Percentiles rank a stretch among this genome's conserved stretches.
phyloP scores from a whole-genome alignment of 352 stramenopile species.

The Globisporangium lucens region DNA sequence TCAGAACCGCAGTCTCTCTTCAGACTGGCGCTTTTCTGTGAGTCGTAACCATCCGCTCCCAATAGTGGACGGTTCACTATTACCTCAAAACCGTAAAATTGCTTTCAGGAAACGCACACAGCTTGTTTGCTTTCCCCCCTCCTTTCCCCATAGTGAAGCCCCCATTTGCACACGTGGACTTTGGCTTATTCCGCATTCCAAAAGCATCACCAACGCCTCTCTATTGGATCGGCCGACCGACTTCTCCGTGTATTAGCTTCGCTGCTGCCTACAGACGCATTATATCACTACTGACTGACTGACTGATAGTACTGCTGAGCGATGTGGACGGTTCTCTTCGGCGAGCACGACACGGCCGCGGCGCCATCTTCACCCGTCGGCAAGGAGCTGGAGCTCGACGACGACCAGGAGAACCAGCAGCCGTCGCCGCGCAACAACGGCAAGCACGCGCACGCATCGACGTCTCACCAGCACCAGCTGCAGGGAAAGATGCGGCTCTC shows the following conservation, averaged over 20 bases:
- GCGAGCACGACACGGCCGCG: slow-evolving; percentile 36
- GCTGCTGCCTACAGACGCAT: background rate
- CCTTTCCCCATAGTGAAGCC: background rate
- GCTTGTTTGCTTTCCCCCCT: background rate
- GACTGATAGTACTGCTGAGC: background rate
- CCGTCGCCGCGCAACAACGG: slow-evolving; percentile 9
- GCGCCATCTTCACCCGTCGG: slow-evolving; percentile 11
- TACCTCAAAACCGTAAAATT: background rate
- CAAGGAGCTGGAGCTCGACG: slow-evolving; percentile 14
- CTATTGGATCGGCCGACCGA: background rate
- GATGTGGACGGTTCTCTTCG: slow-evolving; percentile 69
- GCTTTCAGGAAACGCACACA: background rate
- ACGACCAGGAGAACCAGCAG: slow-evolving; percentile 20
- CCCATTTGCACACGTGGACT: background rate
- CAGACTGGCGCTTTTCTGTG: slow-evolving; percentile 1
- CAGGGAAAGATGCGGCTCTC: slow-evolving; percentile 17
- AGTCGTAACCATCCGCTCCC: background rate
- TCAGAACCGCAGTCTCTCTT: background rate
- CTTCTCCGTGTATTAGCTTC: background rate
- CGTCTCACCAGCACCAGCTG: background rate
- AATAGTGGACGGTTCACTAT: slow-evolving; percentile 1
- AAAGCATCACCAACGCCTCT: background rate
- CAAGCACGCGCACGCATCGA: background rate
- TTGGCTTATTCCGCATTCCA: background rate
- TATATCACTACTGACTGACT: background rate